A percentile compares a stretch with the other conserved stretches of the same genome.
These are phyloP conservation scores for Podospora comata DNA, from an alignment of 495 filamentous ascomycete species.

Conservation along the genomic window DNA sequence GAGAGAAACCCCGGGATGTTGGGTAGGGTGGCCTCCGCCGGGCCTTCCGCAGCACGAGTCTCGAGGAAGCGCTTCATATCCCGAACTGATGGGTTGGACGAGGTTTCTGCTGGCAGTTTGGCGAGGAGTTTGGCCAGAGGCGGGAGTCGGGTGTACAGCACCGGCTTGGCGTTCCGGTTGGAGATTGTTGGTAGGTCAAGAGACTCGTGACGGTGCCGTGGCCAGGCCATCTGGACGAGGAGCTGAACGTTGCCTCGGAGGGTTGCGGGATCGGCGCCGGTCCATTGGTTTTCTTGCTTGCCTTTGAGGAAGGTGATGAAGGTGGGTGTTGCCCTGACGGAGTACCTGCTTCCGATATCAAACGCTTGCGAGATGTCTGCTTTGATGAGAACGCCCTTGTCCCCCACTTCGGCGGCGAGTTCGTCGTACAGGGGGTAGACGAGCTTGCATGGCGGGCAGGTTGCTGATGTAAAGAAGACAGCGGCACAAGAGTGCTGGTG, in stretches of 20 bases:
- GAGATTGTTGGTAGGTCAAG: conserved; percentile 69
- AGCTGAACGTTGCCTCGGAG: conserved; percentile 70
- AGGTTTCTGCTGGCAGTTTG: conserved; percentile 58
- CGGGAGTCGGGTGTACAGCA: conserved; percentile 74
- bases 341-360: conserved; percentile 64
- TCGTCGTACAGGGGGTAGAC: conserved; percentile 82
- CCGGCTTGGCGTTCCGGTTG: conserved; percentile 57
- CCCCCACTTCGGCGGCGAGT: conserved; percentile 70
- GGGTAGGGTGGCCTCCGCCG: conserved; percentile 60
- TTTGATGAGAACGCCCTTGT: conserved; percentile 72
- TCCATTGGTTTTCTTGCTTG: conserved; percentile 74
- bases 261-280: conserved; percentile 64
- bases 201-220: conserved; percentile 69
- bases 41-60: conserved; percentile 48
- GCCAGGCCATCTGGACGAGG: conserved; percentile 72
- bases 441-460: conserved; percentile 78
- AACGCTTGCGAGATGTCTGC: conserved; percentile 69
- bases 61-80: conserved; percentile 65
- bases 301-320: conserved; percentile 86
- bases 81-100: conserved; percentile 52
- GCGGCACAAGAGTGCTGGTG: conserved; percentile 68
- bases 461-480: conserved; percentile 89
- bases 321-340: conserved; percentile 76
- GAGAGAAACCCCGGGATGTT: conserved; percentile 53
- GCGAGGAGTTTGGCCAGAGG: conserved; percentile 79